Evolutionary conservation across 129 eudicot genomes (phyloP).

Genomic region (Rutidosis leptorrhynchoides): DNA sequence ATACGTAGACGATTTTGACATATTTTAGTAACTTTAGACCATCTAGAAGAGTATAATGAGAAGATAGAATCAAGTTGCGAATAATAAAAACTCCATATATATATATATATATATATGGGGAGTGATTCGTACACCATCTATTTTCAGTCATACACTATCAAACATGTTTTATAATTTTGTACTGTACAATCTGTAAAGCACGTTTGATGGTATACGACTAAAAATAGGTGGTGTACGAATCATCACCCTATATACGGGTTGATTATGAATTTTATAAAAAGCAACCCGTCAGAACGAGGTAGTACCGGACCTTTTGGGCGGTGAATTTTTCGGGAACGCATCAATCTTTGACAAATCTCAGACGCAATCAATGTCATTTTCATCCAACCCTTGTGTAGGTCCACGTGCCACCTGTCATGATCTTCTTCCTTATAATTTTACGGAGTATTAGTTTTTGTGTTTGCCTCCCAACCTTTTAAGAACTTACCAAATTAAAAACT

Average conservation of each 20-base stretch:
- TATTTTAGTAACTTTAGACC: conserved; percentile 1
- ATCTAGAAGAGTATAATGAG: conserved; percentile 24
- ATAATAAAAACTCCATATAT: not conserved
- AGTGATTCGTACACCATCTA: too few species aligned
- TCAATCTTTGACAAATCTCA: conserved; percentile 49
- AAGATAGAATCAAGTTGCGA: not conserved
- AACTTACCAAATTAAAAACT: too few species aligned
- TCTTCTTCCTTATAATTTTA: not conserved
- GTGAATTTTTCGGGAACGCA: conserved; percentile 51
- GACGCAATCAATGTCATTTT: conserved; percentile 57
- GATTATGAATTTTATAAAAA: not conserved
- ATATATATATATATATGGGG: too few species aligned
- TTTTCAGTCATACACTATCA: too few species aligned
- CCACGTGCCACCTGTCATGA: conserved; percentile 23
- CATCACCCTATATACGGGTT: too few species aligned
- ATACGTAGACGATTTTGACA: too few species aligned
- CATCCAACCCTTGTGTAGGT: conserved; percentile 16
- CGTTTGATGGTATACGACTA: too few species aligned
- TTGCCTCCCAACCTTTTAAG: too few species aligned
- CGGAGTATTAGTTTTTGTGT: too few species aligned
- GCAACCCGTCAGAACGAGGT: conserved; percentile 38
- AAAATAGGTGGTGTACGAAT: too few species aligned
- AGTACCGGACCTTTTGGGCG: conserved; percentile 61
- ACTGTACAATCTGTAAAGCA: too few species aligned
- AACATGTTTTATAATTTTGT: too few species aligned